Evolutionary conservation across 495 filamentous ascomycete genomes (phyloP), one percentile per base, ranked within the genome.

Genomic region (Alectoria sarmentosa): DNA sequence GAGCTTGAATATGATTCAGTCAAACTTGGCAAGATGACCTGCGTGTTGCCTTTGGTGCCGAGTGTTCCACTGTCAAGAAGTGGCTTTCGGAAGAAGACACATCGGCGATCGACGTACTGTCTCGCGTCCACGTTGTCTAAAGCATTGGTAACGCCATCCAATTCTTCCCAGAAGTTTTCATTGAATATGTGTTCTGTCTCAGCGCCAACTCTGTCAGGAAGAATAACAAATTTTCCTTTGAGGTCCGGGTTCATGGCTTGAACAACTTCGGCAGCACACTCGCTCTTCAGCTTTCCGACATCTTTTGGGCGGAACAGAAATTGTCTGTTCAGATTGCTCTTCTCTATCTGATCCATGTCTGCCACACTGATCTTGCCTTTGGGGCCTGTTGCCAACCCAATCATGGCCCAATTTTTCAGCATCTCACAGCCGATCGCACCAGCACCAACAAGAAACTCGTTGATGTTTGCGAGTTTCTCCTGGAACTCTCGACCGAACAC

Each of bases 321-420:
- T 70, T 99, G 95, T 52, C 95, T 83, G 78, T 99, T 99, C 46
- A 99, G 83, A 73, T 99, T 99, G 80, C 93, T 97, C 83, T 92
- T 96, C 79, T 99, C 95, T 67, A 99, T 99, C 65, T 90, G 89
- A 69, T 99, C 95, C 88, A 96, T 98, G 72, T 99, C 95, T 19
- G 95, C 96, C 32, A 98, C 89, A 30, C 73, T 89, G 72, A 99
- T 92, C 71, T 88, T 88, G 67, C 95, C 95, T 39, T 92, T 83
- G 30, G 89, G 89, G 41, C 95, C 95, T 48, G 90, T 90, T 48
- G 87, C 93, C 58, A 99, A 80, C 65, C 95, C 95, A 70, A 98
- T 95, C 92, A 98, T 93, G 34, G 95, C 94, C 94, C 95, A 99
- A 74, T 97, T 98, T 83, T 99, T 99, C 62, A 99, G 80, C 84